Conservation (phyloP, 768 basidiomycete genomes). For the Cystofilobasidium bisporidii region DNA sequence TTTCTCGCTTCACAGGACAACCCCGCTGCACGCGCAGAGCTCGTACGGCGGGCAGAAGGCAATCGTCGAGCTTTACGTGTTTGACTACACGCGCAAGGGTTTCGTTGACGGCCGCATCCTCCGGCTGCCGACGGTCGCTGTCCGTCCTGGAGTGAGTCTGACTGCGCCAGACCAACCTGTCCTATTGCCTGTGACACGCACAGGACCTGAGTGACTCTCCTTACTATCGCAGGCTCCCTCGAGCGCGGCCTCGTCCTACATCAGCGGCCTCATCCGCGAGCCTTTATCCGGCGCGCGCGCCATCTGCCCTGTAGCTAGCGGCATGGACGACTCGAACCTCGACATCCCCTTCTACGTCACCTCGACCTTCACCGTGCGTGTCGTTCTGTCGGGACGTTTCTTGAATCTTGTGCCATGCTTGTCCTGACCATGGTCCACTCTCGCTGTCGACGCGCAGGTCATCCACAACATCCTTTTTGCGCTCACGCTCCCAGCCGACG, state of each 20-base stretch:
- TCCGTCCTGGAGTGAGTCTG: conserved; percentile 35
- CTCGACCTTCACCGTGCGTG: conserved; percentile 42
- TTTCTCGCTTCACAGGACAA: conserved; percentile 19
- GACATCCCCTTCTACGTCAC: conserved; percentile 49
- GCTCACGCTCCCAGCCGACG: conserved; percentile 45
- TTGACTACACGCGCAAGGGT: conserved; percentile 40
- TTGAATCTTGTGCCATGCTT: no score
- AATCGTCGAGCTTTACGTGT: conserved; percentile 38
- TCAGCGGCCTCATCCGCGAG: conserved; percentile 41
- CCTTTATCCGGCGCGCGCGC: conserved; percentile 36
- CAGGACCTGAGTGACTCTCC: no score
- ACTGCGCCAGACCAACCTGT: not conserved
- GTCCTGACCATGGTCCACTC: no score
- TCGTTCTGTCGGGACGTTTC: no score
- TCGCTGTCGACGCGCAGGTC: conserved; percentile 29
- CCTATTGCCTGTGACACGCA: no score
- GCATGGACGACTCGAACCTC: conserved; percentile 38
- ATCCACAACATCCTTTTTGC: conserved; percentile 50
- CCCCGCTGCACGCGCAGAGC: conserved; percentile 36
- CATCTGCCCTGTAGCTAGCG: conserved; percentile 37
- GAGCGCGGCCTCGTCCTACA: conserved; percentile 40
- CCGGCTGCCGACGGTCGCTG: conserved; percentile 38
- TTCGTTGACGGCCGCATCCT: conserved; percentile 37
- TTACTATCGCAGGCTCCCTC: conserved; percentile 30
- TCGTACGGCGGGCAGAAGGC: conserved; percentile 40